These are phyloP conservation scores for Lasiodiplodia citricola DNA, from an alignment of 2,329 filamentous ascomycete species.

Conservation along the genomic window DNA sequence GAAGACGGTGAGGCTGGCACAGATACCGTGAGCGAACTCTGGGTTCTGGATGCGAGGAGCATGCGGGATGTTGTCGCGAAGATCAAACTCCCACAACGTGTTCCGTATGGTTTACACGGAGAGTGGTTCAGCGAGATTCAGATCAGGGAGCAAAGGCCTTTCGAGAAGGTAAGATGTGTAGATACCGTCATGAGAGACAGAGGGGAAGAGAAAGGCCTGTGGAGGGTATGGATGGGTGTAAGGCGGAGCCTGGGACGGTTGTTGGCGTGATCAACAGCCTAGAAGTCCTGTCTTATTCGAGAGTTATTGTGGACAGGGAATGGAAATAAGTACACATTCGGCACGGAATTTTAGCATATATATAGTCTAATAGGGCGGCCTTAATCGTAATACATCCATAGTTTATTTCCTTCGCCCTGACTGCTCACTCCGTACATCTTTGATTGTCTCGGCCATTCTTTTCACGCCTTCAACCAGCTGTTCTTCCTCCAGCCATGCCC, in stretches of 20 bases:
- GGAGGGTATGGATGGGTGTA: slow-evolving; percentile 36
- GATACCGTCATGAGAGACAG: slow-evolving; percentile 31
- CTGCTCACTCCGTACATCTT: slow-evolving; percentile 8
- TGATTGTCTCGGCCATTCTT: slow-evolving; percentile 3
- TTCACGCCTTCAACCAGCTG: slow-evolving; percentile 70
- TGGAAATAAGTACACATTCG: not conserved
- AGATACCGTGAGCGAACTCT: slow-evolving; percentile 62
- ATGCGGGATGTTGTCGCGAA: slow-evolving; percentile 67
- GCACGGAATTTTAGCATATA: not conserved
- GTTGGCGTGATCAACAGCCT: not conserved
- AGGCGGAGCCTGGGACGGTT: slow-evolving; percentile 37
- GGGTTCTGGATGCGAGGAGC: slow-evolving; percentile 68
- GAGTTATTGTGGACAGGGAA: not conserved
- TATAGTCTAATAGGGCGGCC: not conserved
- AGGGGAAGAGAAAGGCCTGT: slow-evolving; percentile 28
- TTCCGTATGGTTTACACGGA: slow-evolving; percentile 73
- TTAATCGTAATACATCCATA: slow-evolving; percentile 1
- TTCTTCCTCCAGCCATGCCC: slow-evolving; percentile 70
- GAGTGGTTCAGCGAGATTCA: slow-evolving; percentile 64
- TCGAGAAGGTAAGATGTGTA: slow-evolving; percentile 41
- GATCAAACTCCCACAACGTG: slow-evolving; percentile 66
- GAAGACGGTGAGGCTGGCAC: slow-evolving; percentile 51
- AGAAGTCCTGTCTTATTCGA: not conserved
- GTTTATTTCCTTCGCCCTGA: not conserved
- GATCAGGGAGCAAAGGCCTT: slow-evolving; percentile 54